Base-by-base conservation (phyloP, 495 filamentous ascomycete genomes). In the Lasiosphaeria ovina region DNA sequence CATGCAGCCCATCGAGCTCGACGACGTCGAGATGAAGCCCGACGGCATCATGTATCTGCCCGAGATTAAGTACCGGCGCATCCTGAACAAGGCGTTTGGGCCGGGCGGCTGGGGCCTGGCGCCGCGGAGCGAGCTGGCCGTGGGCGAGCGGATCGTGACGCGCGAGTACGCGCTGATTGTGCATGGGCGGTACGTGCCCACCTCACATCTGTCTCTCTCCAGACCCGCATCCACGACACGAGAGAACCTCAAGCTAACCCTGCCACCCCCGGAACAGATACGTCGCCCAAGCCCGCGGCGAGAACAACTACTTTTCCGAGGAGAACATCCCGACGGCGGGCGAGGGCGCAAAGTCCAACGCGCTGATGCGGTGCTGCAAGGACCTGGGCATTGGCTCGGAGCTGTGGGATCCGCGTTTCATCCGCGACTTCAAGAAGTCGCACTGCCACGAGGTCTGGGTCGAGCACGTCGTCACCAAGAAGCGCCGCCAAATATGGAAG, bases 1-100 rank as follows among this genome's bases (percentile, higher is more conserved):
- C 52, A 81, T 91, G 58, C 81, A 83, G 35, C 84, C 84, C 31
- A 77, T 92, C 9, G 74, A 84, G 40, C 74, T 81, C 6, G 82
- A 89, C 16, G 93, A 98, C 73, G 85, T 98, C 50, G 94, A 98
- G 80, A 86, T 98, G 68, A 98, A 98, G 79, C 89, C 90, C 33
- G 94, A 98, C 75, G 94, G 94, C 35, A 95, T 98, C 66, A 79
- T 97, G 51, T 98, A 97, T 71, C 81, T 98, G 57, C 94, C 94
- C 12, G 94, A 98, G 83, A 98, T 98, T 79, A 98, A 98, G 74
- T 98, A 98, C 75, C 81, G 94, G 31, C 81, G 94, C 44, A 97
- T 97, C 59, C 75, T 98, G 64, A 97, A 97, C 69, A 70, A 77
- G 44, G 92, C 94, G 0, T 98, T 98, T 75, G 94, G 94, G 0